A percentile compares a stretch with the other conserved stretches of the same genome.
phyloP scores from a whole-genome alignment of 2,329 filamentous ascomycete species.

The Periconia sp. region DNA sequence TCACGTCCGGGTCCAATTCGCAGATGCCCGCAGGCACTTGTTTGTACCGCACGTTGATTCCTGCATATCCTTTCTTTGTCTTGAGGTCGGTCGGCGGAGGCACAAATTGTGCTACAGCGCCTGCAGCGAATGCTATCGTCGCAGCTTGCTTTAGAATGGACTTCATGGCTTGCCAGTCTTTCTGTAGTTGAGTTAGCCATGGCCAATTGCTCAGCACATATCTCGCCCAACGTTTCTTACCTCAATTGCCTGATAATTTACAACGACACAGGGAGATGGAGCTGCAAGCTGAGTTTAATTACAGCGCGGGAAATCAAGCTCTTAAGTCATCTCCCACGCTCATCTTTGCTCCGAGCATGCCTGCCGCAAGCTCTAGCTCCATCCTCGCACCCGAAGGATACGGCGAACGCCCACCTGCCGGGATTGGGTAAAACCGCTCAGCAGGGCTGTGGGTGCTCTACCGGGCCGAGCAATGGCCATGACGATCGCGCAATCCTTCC shows the following conservation, averaged over 20 bases:
- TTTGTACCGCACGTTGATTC: constrained; percentile 64
- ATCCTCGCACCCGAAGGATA: neutral
- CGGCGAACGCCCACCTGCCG: neutral
- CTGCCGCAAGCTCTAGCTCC: neutral
- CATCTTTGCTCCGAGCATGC: neutral
- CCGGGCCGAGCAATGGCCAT: neutral
- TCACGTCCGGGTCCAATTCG: constrained; percentile 62
- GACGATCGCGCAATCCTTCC: neutral
- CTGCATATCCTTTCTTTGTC: constrained; percentile 51
- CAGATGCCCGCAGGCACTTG: constrained; percentile 62
- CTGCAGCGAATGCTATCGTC: constrained; percentile 17
- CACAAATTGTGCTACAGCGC: constrained; percentile 50
- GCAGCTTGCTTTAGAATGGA: neutral
- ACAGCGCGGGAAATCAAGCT: neutral
- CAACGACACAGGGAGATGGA: too few relatives aligned
- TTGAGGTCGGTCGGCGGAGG: constrained; percentile 53
- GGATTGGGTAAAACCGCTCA: neutral
- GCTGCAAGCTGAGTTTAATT: too few relatives aligned
- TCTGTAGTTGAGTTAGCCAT: too few relatives aligned
- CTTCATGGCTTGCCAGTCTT: constrained; percentile 1
- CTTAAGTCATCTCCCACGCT: neutral
- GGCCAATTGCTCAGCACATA: too few relatives aligned
- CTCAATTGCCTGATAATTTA: too few relatives aligned
- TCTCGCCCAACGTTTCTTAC: too few relatives aligned
- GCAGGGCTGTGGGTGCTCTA: neutral